A percentile compares a stretch with the other conserved stretches of the same genome.
Evolutionary conservation across 495 filamentous ascomycete species (phyloP).

Genomic region (Jackrogersella minutella): DNA sequence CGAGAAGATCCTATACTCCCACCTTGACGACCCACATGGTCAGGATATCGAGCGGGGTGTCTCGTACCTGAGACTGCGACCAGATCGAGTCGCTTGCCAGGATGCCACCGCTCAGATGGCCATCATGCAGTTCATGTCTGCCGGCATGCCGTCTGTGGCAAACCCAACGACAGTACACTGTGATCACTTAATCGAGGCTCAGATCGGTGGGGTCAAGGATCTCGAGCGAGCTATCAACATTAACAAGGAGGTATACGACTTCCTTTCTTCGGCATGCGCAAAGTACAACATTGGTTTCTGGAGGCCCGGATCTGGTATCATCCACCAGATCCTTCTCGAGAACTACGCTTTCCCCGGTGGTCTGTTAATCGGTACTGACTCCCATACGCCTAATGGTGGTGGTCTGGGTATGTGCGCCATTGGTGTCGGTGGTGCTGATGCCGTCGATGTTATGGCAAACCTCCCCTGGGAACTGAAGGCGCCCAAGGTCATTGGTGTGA

Average conservation of each 20-base stretch:
- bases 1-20: constrained; percentile 99
- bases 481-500: constrained; percentile 95
- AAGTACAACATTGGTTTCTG: constrained; percentile 99
- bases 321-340: constrained; percentile 98
- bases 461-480: constrained; percentile 99
- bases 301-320: constrained; percentile 98
- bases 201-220: constrained; percentile 94
- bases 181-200: constrained; percentile 99
- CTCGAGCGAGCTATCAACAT: constrained; percentile 87
- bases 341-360: constrained; percentile 99
- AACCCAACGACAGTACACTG: constrained; percentile 98
- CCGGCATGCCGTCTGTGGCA: constrained; percentile 91
- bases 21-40: constrained; percentile 95
- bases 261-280: constrained; percentile 90
- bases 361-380: constrained; percentile 98
- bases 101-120: constrained; percentile 99
- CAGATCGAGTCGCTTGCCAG: constrained; percentile 98
- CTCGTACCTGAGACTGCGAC: constrained; percentile 94
- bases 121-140: constrained; percentile 99
- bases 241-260: constrained; percentile 99
- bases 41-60: constrained; percentile 95
- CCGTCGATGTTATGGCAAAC: constrained; percentile 98
- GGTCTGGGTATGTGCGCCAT: constrained; percentile 96
- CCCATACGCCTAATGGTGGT: constrained; percentile 97
- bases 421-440: constrained; percentile 98